phyloP scores from a whole-genome alignment of 768 basidiomycete genomes.

The Suillus hirtellus region DNA sequence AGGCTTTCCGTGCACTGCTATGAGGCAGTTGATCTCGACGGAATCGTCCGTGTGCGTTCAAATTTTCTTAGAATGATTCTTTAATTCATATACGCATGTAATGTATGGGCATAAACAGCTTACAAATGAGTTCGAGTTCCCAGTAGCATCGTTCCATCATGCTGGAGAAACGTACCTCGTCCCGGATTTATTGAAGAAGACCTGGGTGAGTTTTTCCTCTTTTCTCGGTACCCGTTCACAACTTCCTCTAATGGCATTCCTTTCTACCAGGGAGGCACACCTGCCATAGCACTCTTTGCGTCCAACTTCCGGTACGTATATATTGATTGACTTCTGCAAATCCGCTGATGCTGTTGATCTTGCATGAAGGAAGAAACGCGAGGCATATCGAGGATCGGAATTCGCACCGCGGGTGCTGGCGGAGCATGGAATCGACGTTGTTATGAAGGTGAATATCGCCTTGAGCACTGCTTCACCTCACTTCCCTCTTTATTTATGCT shows the following conservation, averaged over 20 bases:
- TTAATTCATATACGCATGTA: neutral
- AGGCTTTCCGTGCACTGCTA: constrained; percentile 47
- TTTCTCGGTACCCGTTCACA: neutral
- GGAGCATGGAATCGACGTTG: constrained; percentile 62
- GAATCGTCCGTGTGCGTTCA: constrained; percentile 55
- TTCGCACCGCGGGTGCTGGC: constrained; percentile 78
- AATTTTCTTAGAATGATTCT: too few relatives aligned
- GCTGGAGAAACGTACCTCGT: constrained; percentile 85
- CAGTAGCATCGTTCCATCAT: constrained; percentile 75
- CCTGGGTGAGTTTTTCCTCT: constrained; percentile 46
- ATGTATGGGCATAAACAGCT: constrained; percentile 40
- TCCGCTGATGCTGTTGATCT: constrained; percentile 4
- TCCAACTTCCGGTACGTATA: constrained; percentile 40
- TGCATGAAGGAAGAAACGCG: constrained; percentile 64
- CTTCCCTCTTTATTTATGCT: neutral
- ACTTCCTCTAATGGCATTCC: neutral
- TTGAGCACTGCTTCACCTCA: neutral
- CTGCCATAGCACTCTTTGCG: constrained; percentile 80
- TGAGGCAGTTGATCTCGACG: constrained; percentile 71
- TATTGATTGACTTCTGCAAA: neutral
- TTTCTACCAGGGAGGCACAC: constrained; percentile 52
- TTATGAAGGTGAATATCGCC: constrained; percentile 62
- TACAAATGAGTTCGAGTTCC: constrained; percentile 83
- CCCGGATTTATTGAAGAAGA: constrained; percentile 70
- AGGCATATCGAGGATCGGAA: constrained; percentile 78